phyloP scores from a whole-genome alignment of 495 filamentous ascomycete species.

The Halenospora varia region DNA sequence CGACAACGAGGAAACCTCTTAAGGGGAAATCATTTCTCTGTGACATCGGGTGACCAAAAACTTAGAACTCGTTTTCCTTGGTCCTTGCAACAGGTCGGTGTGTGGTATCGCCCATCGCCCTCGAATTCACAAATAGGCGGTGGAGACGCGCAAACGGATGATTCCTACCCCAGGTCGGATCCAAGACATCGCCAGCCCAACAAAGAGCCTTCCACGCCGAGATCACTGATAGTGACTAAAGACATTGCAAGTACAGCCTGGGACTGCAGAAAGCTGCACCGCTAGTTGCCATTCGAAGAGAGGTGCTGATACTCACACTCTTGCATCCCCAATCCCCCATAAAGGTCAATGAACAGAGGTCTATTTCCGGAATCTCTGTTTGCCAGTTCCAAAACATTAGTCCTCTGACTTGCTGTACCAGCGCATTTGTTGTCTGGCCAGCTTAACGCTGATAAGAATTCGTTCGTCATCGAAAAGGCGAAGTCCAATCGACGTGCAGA shows the following conservation, averaged over 20 bases:
- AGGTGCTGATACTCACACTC: slow-evolving; percentile 13
- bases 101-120: slow-evolving; percentile 17
- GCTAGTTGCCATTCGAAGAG: slow-evolving; percentile 22
- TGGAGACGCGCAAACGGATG: slow-evolving; percentile 25
- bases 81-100: slow-evolving; percentile 8
- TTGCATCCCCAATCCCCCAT: slow-evolving; percentile 16
- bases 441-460: slow-evolving; percentile 10
- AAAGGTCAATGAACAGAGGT: slow-evolving; percentile 18
- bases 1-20: slow-evolving; percentile 1
- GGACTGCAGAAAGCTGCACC: slow-evolving; percentile 22
- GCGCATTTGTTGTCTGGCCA: slow-evolving; percentile 6
- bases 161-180: slow-evolving; percentile 22
- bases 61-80: slow-evolving; percentile 13
- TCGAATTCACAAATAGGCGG: slow-evolving; percentile 25
- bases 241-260: slow-evolving; percentile 13
- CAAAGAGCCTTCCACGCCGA: slow-evolving; percentile 22
- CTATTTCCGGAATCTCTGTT: slow-evolving; percentile 20
- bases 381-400: slow-evolving; percentile 19
- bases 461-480: slow-evolving; percentile 16
- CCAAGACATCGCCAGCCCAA: slow-evolving; percentile 21
- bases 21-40: slow-evolving; percentile 6
- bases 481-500: slow-evolving; percentile 19
- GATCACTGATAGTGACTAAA: slow-evolving; percentile 13
- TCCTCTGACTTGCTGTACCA: slow-evolving; percentile 12
- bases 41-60: slow-evolving; percentile 2